A percentile compares a stretch with the other conserved stretches of the same genome.
Conservation (phyloP, 1,284 basidiomycete genomes). For the Pseudozyma sp. region DNA sequence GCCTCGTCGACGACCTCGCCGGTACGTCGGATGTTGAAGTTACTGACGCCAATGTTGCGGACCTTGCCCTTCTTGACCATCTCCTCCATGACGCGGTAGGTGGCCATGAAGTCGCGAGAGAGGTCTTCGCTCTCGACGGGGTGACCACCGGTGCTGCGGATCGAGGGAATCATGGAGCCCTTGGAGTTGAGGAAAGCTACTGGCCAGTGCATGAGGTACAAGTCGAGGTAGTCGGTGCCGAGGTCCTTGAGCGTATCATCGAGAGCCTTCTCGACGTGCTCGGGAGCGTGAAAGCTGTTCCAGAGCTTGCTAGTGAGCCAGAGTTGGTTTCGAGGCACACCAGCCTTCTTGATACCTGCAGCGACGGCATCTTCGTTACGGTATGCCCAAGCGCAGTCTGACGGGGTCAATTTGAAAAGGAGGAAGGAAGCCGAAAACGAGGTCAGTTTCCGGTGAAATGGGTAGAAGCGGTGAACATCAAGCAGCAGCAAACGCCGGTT, state of each 20-base stretch:
- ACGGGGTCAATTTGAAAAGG: not conserved
- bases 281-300: constrained; percentile 76
- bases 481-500: too few relatives aligned
- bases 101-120: constrained; percentile 55
- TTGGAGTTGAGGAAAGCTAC: constrained; percentile 63
- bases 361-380: constrained; percentile 87
- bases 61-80: constrained; percentile 66
- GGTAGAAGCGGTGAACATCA: too few relatives aligned
- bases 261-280: constrained; percentile 71
- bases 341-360: constrained; percentile 79
- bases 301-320: constrained; percentile 88
- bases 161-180: constrained; percentile 49
- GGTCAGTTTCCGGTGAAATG: not conserved
- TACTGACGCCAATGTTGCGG: constrained; percentile 74
- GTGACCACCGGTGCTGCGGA: constrained; percentile 60
- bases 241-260: constrained; percentile 80
- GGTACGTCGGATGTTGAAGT: constrained; percentile 64
- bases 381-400: constrained; percentile 59
- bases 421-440: not conserved
- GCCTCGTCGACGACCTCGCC: constrained; percentile 45
- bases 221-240: constrained; percentile 80
- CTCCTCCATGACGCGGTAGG: constrained; percentile 62
- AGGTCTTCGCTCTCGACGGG: constrained; percentile 79
- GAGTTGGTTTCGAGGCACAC: constrained; percentile 79
- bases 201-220: constrained; percentile 84